Base-by-base conservation (phyloP, 2,329 filamentous ascomycete genomes). In the Fonsecaea monophora region DNA sequence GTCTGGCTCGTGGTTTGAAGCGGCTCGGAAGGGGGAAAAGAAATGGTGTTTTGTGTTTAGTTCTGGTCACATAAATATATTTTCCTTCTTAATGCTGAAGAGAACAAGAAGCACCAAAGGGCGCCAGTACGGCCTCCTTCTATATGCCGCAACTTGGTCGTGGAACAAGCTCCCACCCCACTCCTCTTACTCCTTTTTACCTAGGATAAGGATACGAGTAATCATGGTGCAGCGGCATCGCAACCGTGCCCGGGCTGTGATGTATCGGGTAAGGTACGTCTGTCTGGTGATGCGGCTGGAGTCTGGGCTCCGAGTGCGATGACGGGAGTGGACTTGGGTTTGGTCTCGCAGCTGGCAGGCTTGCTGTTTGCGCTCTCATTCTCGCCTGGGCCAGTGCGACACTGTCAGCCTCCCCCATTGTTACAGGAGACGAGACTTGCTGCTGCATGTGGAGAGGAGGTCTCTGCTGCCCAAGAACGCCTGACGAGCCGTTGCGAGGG, bases 161-260 rank as follows among this genome's bases (percentile, higher is more conserved):
- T n/a, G 38, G 13, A 42, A 4, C 30, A 32, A 5, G 30, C 48
- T 53, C 25, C 5, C 34, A 35, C 53, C 2, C 25, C 53, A 5
- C 15, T 32, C 21, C 53, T 30, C 9, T 34, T 15, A 10, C 18
- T 34, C 42, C 10, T 48, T 48, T 48, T 18, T 18, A 48, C 30
- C 12, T 53, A 32, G 30, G 4, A 32, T 32, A 32, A 32, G 30
- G 4, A 32, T 32, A 32, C 32, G 34, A 25, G 45, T 53, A 61
- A 8, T 61, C 58, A 4, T 38, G n/a, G 37, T 61, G 58, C 34
- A 53, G 13, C 12, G 58, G 58, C 58, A 61, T 61, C 42, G 34
- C 10, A 15, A 61, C 37, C 21, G 60, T 8, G 7, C 18, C 50
- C n/a, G 37, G 25, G 34, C 37, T n/a, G 21, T 25, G 37, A 45